Percentiles rank a stretch among this genome's conserved stretches.
Evolutionary conservation across 1,284 basidiomycete species (phyloP).

Genomic region (Xerocomus nothofagi): DNA sequence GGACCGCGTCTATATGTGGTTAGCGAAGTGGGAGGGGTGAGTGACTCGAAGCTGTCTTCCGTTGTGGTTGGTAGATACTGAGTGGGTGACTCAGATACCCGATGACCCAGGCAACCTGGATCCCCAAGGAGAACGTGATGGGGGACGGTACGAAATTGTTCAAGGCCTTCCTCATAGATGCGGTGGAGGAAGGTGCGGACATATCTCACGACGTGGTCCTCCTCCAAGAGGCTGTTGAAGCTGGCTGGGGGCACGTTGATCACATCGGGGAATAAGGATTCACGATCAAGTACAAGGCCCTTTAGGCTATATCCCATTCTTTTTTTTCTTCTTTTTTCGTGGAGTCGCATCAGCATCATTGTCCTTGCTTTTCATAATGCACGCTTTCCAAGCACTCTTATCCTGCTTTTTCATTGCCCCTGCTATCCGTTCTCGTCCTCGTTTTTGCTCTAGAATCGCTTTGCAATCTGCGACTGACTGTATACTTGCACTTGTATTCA

Average conservation of each 20-base stretch:
- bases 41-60: neutral
- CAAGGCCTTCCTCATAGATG: conserved; percentile 19
- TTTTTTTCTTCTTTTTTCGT: neutral
- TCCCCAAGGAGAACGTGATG: conserved; percentile 30
- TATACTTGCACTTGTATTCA: no score
- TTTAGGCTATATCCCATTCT: no score
- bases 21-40: conserved; percentile 41
- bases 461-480: no score
- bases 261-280: neutral
- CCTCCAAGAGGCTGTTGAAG: conserved; percentile 20
- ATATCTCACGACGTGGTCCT: conserved; percentile 13
- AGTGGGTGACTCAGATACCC: conserved; percentile 24
- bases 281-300: neutral
- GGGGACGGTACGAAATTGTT: conserved; percentile 16
- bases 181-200: conserved; percentile 19
- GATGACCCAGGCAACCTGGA: conserved; percentile 32
- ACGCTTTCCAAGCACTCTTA: neutral
- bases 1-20: conserved; percentile 26
- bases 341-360: neutral
- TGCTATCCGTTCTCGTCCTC: neutral
- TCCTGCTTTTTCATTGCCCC: neutral
- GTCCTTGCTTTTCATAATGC: neutral
- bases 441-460: no score
- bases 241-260: conserved; percentile 13
- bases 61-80: neutral